Base-by-base conservation (phyloP, 2,329 filamentous ascomycete genomes). In the Aspergillus transmontanensis region DNA sequence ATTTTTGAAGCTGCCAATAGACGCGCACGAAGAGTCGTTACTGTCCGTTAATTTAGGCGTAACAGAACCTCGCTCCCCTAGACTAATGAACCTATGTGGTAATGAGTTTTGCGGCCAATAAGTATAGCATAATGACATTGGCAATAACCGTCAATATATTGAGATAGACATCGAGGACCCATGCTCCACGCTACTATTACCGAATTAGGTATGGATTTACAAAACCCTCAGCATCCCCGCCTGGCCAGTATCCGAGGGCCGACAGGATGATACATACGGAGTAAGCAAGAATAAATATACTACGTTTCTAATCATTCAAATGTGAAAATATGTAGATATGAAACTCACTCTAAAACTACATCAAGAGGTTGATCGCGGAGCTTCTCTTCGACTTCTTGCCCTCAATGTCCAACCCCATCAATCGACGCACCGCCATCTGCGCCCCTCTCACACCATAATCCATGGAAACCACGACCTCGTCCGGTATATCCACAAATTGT, bases 401-500 rank as follows among this genome's bases (percentile, higher is more conserved):
- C 34, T 64, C 58, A 41, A 57, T 36, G 2, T 56, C 66, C 32
- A 68, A 14, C 71, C 74, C 69, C 68, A 72, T 67, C 51, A 78
- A 65, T 45, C 68, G 65, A 59, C 69, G 65, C 6, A 80, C 77
- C 1, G 79, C 78, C 67, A 76, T 72, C 71, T 79, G 76, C 28
- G 75, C 78, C 19, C 68, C 68, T 26, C 70, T 65, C 5, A 78
- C 69, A 59, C 74, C 76, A 67, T 81, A 81, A 63, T 81, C 78
- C 51, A 76, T 75, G 9, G 73, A 77, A 56, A 78, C 76, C 28
- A 78, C 78, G 34, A 71, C 75, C 65, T 81, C 79, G 32, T 73
- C 70, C 12, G 71, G 69, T 26, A 79, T 77, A 67, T 81, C 79
- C 21, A 79, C 79, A 69, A 78, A 82, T 66, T 81, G 79, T 14